These are phyloP conservation scores for Metahyphopichia silvanorum DNA, from an alignment of 805 yeast species.

Conservation along the genomic window DNA sequence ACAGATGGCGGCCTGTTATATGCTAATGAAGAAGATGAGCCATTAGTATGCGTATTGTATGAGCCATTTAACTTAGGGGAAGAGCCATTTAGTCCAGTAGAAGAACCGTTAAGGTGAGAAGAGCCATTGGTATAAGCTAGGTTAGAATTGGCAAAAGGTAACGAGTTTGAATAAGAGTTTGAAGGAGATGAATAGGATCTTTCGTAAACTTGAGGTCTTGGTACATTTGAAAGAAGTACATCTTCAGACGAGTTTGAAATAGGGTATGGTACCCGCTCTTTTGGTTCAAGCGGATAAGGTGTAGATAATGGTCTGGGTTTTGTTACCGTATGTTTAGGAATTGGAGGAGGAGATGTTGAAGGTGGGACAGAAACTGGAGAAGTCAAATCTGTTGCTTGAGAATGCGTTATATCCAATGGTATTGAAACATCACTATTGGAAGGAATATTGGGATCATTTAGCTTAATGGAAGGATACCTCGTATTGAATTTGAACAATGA, in stretches of 20 bases:
- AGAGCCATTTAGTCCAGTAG: background rate
- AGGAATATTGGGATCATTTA: background rate
- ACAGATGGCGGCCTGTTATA: slow-evolving; percentile 4
- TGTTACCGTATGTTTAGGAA: slow-evolving; percentile 1
- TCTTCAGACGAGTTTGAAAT: background rate
- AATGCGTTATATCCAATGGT: too few species aligned
- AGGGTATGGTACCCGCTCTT: background rate
- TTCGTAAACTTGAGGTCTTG: too few species aligned
- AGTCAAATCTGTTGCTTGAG: background rate
- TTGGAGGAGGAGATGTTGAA: slow-evolving; percentile 1
- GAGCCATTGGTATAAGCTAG: background rate
- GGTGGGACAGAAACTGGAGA: background rate
- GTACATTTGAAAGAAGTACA: too few species aligned
- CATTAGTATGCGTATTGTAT: background rate
- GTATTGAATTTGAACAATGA: slow-evolving; percentile 3
- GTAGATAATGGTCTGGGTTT: background rate
- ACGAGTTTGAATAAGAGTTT: too few species aligned
- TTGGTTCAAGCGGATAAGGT: background rate
- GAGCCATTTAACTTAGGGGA: background rate
- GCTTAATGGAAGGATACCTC: slow-evolving; percentile 4
- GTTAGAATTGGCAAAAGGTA: background rate
- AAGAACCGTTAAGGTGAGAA: background rate
- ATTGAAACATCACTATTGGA: background rate
- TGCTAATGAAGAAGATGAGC: background rate
- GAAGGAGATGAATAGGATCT: too few species aligned